Evolutionary conservation across 139 green algal genomes (phyloP).

Genomic region (Zygnema cylindricum): DNA sequence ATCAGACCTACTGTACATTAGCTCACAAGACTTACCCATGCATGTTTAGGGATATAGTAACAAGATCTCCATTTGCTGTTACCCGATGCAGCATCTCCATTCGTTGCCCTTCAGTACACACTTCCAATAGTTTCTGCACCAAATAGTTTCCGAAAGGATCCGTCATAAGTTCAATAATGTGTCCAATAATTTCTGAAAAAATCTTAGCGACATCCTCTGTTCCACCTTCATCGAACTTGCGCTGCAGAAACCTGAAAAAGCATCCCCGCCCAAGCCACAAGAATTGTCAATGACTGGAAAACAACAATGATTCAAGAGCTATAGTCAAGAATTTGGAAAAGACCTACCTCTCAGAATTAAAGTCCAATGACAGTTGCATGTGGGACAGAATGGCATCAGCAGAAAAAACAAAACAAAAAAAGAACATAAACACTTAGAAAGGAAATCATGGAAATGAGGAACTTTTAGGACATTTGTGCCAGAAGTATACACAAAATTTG

Average conservation of each 20-base stretch:
- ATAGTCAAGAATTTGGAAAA: too few species aligned
- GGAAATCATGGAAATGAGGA: background rate
- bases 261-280: background rate
- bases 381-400: conserved; percentile 1
- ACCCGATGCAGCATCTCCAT: conserved; percentile 79
- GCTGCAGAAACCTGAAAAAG: conserved; percentile 88
- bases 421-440: background rate
- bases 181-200: conserved; percentile 75
- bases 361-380: background rate
- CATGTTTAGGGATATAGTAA: conserved; percentile 90
- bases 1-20: too few species aligned
- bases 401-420: background rate
- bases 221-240: conserved; percentile 96
- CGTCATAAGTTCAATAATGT: conserved; percentile 92
- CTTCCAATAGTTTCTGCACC: conserved; percentile 97
- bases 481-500: too few species aligned
- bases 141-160: conserved; percentile 99
- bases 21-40: conserved; percentile 61
- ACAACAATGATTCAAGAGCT: conserved; percentile 2
- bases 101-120: conserved; percentile 90
- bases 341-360: too few species aligned
- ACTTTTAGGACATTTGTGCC: background rate
- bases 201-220: conserved; percentile 68
- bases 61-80: conserved; percentile 77
- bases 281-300: too few species aligned